Conservation (phyloP, 345 rosid genomes). For the Moringa oleifera region DNA sequence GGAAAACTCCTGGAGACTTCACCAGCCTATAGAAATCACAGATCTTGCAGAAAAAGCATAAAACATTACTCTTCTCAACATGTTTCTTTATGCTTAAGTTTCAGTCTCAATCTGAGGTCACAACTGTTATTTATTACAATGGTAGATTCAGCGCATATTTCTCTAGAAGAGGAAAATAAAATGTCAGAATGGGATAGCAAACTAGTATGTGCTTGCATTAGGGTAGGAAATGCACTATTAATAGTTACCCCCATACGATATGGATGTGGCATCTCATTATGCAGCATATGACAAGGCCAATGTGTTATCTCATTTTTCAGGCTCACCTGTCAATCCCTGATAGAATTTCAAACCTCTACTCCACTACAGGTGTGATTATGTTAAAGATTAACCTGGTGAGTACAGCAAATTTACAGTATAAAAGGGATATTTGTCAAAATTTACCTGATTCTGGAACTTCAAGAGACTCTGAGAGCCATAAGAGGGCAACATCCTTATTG, state of each 20-base stretch:
- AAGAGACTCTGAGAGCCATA: conserved; percentile 55
- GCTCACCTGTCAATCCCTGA: no score
- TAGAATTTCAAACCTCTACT: not conserved
- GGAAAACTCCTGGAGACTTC: no score
- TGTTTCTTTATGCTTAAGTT: not conserved
- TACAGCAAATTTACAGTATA: not conserved
- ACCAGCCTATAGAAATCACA: no score
- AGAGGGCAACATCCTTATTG: conserved; percentile 83
- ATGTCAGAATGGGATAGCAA: no score
- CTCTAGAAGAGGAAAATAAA: not conserved
- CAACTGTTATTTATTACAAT: not conserved
- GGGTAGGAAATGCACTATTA: not conserved
- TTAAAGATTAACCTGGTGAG: not conserved
- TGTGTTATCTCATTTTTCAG: not conserved
- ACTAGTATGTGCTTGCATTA: not conserved
- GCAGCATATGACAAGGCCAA: not conserved
- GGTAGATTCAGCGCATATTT: not conserved
- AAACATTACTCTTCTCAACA: not conserved
- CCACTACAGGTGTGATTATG: not conserved
- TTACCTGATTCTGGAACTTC: conserved; percentile 68
- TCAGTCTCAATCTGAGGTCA: not conserved
- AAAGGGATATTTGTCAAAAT: not conserved
- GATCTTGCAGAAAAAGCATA: no score
- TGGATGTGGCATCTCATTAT: not conserved
- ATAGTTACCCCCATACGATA: not conserved